These are phyloP conservation scores for Diaporthe longicolla DNA, from an alignment of 2,329 filamentous ascomycete species.

Conservation along the genomic window DNA sequence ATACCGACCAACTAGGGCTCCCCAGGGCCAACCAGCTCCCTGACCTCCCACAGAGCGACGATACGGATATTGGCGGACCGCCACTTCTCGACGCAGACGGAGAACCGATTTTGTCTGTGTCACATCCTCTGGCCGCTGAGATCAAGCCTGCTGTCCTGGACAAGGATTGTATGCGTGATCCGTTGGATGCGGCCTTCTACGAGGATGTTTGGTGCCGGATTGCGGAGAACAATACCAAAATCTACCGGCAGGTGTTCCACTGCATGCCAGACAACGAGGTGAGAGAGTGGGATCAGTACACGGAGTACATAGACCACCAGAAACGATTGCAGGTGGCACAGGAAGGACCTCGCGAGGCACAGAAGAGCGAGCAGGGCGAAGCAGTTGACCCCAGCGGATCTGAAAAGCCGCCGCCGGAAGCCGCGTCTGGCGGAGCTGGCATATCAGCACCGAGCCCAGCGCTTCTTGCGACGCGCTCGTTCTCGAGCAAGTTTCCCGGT, in stretches of 20 bases:
- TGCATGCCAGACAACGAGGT: slow-evolving; percentile 98
- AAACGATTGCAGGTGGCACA: slow-evolving; percentile 81
- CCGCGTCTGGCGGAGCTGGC: slow-evolving; percentile 55
- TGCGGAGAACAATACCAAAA: slow-evolving; percentile 94
- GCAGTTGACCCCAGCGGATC: slow-evolving; percentile 51
- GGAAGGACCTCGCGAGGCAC: slow-evolving; percentile 60
- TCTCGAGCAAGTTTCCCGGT: slow-evolving; percentile 53
- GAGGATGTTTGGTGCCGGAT: slow-evolving; percentile 89
- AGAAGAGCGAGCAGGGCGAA: slow-evolving; percentile 66
- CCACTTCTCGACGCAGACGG: slow-evolving; percentile 70
- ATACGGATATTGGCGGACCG: slow-evolving; percentile 86
- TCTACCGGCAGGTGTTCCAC: slow-evolving; percentile 93
- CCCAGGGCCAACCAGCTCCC: slow-evolving; percentile 78
- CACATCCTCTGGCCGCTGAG: slow-evolving; percentile 73
- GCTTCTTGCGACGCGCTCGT: slow-evolving; percentile 53
- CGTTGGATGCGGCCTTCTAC: slow-evolving; percentile 84
- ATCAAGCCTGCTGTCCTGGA: slow-evolving; percentile 82
- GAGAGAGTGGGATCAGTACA: slow-evolving; percentile 92
- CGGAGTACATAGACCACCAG: slow-evolving; percentile 83
- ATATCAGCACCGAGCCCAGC: slow-evolving; percentile 60
- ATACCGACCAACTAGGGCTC: slow-evolving; percentile 77
- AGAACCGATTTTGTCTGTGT: slow-evolving; percentile 58
- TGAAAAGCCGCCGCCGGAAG: slow-evolving; percentile 47
- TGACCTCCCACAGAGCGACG: slow-evolving; percentile 77
- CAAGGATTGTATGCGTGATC: slow-evolving; percentile 95